Evolutionary conservation across 1,284 basidiomycete species (phyloP).

Genomic region (Sporisorium graminicola): DNA sequence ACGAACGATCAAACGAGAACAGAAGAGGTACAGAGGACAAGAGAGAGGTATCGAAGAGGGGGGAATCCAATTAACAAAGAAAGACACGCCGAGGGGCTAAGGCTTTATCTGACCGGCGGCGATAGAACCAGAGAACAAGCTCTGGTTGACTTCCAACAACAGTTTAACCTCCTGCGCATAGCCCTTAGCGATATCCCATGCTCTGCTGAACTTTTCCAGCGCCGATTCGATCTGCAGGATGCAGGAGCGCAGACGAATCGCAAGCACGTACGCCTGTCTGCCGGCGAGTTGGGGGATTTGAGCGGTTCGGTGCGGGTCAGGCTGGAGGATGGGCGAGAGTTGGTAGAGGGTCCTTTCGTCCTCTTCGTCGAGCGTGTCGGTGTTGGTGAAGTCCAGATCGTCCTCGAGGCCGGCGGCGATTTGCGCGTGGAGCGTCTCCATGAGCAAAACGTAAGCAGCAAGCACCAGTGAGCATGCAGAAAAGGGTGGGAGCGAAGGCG

Average conservation of each 20-base stretch:
- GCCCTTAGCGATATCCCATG: slow-evolving; percentile 51
- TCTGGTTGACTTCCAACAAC: slow-evolving; percentile 48
- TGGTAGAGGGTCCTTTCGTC: slow-evolving; percentile 23
- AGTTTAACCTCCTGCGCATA: slow-evolving; percentile 48
- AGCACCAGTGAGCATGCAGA: slow-evolving; percentile 61
- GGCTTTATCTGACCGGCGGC: neutral
- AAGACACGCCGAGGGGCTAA: too few species aligned
- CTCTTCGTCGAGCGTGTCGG: slow-evolving; percentile 16
- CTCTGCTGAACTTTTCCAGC: slow-evolving; percentile 42
- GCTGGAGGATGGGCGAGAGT: slow-evolving; percentile 38
- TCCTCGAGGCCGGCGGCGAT: slow-evolving; percentile 41
- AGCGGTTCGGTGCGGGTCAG: slow-evolving; percentile 29
- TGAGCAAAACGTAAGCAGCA: slow-evolving; percentile 57
- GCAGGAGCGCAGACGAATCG: slow-evolving; percentile 34
- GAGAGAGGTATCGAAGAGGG: neutral
- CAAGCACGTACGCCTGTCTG: slow-evolving; percentile 32
- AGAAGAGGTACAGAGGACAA: too few species aligned
- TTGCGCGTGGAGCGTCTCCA: slow-evolving; percentile 59
- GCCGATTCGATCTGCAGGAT: slow-evolving; percentile 50
- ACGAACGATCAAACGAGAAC: too few species aligned
- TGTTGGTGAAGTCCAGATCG: slow-evolving; percentile 32
- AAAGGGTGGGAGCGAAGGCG: slow-evolving; percentile 55
- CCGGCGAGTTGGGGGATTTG: slow-evolving; percentile 29
- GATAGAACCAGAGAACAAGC: slow-evolving; percentile 27
- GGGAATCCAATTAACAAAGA: neutral